Percentiles rank a stretch among this genome's conserved stretches.
phyloP scores from a whole-genome alignment of 2,329 filamentous ascomycete genomes.

The Dactylonectria macrodidyma region DNA sequence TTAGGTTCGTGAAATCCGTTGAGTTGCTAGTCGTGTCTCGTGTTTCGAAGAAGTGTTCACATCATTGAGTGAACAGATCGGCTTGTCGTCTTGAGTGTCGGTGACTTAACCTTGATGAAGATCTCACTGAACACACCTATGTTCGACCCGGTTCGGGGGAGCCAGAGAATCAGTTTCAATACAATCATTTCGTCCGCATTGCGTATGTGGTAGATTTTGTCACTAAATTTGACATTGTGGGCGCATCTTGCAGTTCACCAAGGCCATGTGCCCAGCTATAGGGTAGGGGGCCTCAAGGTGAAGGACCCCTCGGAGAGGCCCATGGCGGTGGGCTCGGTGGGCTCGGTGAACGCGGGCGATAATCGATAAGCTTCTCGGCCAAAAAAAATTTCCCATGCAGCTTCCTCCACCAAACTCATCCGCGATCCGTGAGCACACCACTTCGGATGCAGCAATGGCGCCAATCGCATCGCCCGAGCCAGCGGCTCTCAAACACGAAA shows the following conservation, averaged over 20 bases:
- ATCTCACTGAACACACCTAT: too few species aligned
- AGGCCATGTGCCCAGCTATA: background rate
- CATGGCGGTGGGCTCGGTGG: constrained; percentile 45
- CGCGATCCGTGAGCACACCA: constrained; percentile 23
- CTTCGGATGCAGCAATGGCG: constrained; percentile 50
- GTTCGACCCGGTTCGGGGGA: background rate
- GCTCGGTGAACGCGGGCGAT: constrained; percentile 31
- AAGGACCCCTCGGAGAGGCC: background rate
- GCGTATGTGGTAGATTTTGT: background rate
- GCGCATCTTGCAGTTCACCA: background rate
- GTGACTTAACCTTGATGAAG: too few species aligned
- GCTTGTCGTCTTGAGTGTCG: too few species aligned
- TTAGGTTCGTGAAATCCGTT: too few species aligned
- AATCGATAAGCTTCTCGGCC: constrained; percentile 41
- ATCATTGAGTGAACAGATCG: too few species aligned
- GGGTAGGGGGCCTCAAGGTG: constrained; percentile 8
- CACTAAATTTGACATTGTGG: background rate
- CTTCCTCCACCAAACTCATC: constrained; percentile 32
- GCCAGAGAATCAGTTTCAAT: background rate
- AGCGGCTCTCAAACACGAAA: constrained; percentile 53
- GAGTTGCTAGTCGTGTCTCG: too few species aligned
- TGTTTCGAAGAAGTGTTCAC: too few species aligned
- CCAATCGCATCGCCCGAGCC: constrained; percentile 51
- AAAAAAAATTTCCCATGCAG: constrained; percentile 43
- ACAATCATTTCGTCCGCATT: background rate